These are phyloP conservation scores for Aspergillus jensenii DNA, from an alignment of 2,329 filamentous ascomycete genomes.

Conservation along the genomic window DNA sequence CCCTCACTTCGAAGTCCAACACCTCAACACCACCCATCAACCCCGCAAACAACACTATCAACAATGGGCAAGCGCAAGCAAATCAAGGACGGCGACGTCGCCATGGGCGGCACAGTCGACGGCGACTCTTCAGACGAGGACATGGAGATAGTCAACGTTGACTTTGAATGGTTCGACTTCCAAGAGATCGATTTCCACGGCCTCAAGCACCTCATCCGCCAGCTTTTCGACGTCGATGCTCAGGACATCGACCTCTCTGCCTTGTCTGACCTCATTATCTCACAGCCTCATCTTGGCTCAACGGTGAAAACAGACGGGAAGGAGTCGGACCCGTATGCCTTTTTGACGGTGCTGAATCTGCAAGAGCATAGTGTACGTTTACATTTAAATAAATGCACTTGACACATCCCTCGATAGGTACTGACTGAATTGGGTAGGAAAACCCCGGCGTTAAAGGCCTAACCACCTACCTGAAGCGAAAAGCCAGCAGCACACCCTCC, in stretches of 20 bases:
- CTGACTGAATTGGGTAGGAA: conserved; percentile 43
- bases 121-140: conserved; percentile 57
- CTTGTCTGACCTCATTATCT: conserved; percentile 80
- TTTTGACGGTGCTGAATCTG: conserved; percentile 84
- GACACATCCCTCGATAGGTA: background rate
- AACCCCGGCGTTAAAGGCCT: conserved; percentile 71
- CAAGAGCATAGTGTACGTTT: conserved; percentile 63
- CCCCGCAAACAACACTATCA: conserved; percentile 22
- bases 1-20: background rate
- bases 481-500: conserved; percentile 53
- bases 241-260: conserved; percentile 83
- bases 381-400: too few relatives aligned
- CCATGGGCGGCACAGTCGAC: conserved; percentile 39
- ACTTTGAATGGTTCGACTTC: conserved; percentile 99
- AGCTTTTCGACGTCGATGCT: conserved; percentile 87
- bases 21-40: background rate
- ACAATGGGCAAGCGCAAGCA: conserved; percentile 55
- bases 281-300: conserved; percentile 83
- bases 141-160: conserved; percentile 87
- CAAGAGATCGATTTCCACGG: conserved; percentile 93
- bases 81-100: conserved; percentile 45
- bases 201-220: conserved; percentile 82
- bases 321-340: conserved; percentile 86
- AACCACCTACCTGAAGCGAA: conserved; percentile 66
- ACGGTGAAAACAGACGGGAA: conserved; percentile 98